Evolutionary conservation across 2,329 filamentous ascomycete species (phyloP).

Genomic region (Fusarium hostae): DNA sequence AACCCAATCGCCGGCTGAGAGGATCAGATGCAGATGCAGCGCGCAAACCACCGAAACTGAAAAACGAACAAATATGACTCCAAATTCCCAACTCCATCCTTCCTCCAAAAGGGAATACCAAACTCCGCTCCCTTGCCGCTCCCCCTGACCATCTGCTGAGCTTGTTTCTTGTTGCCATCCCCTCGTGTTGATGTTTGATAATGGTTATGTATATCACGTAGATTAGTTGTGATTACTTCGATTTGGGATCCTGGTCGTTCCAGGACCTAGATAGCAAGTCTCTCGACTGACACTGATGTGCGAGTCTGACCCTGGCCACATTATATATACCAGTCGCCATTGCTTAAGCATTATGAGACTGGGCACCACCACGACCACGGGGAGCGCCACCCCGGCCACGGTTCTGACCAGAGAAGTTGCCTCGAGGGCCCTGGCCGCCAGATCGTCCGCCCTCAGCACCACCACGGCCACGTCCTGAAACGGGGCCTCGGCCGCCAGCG

Average conservation of each 20-base stretch:
- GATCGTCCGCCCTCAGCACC: constrained; percentile 69
- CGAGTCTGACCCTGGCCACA: constrained; percentile 7
- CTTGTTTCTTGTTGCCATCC: constrained; percentile 5
- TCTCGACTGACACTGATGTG: constrained; percentile 1
- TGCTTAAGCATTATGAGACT: constrained; percentile 62
- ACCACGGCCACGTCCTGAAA: constrained; percentile 72
- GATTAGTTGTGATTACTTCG: background rate
- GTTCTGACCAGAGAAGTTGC: constrained; percentile 74
- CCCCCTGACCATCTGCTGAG: constrained; percentile 9
- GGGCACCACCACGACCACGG: constrained; percentile 71
- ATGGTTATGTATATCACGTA: constrained; percentile 7
- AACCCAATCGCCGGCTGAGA: constrained; percentile 43
- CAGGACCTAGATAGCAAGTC: constrained; percentile 1
- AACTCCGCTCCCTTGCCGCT: constrained; percentile 40
- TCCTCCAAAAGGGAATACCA: constrained; percentile 46
- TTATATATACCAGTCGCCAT: constrained; percentile 9
- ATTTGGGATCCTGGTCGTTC: background rate
- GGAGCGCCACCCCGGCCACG: constrained; percentile 74
- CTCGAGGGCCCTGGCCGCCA: constrained; percentile 72
- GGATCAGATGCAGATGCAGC: constrained; percentile 48
- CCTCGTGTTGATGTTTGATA: constrained; percentile 2
- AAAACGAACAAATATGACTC: constrained; percentile 49
- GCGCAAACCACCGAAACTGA: constrained; percentile 47
- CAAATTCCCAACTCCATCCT: constrained; percentile 47
- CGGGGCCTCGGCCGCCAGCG: constrained; percentile 71